Evolutionary conservation across 345 rosid species (phyloP).

Genomic region (Linum lewisii): DNA sequence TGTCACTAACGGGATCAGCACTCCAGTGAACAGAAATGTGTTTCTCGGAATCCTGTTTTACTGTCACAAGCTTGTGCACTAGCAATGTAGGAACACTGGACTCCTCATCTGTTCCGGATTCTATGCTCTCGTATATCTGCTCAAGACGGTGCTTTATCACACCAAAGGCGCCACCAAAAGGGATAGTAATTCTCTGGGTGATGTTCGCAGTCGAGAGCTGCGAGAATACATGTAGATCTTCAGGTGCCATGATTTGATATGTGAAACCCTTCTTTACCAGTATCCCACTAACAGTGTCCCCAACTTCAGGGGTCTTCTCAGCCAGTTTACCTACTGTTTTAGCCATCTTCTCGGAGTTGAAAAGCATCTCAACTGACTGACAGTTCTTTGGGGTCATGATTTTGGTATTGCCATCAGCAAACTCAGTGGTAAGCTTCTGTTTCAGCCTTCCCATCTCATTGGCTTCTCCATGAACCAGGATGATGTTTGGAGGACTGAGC

Average conservation of each 20-base stretch:
- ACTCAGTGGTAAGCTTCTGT: constrained; percentile 69
- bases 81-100: constrained; percentile 47
- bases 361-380: constrained; percentile 75
- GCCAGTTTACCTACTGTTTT: constrained; percentile 83
- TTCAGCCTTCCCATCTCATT: constrained; percentile 92
- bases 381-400: constrained; percentile 86
- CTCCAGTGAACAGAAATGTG: constrained; percentile 82
- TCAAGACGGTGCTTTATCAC: constrained; percentile 69
- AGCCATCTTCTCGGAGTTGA: constrained; percentile 87
- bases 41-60: constrained; percentile 80
- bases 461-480: constrained; percentile 92
- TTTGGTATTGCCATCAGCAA: constrained; percentile 69
- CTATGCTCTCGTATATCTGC: constrained; percentile 76
- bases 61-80: constrained; percentile 61
- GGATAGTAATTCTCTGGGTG: constrained; percentile 75
- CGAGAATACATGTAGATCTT: constrained; percentile 89
- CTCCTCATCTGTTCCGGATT: constrained; percentile 67
- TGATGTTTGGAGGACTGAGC: constrained; percentile 87
- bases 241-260: constrained; percentile 95
- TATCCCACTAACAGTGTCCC: constrained; percentile 71
- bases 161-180: constrained; percentile 68
- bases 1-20: constrained; percentile 81
- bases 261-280: constrained; percentile 91
- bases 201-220: constrained; percentile 80
- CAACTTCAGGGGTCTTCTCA: constrained; percentile 66